These are phyloP conservation scores for Xylariaceae sp. DNA, from an alignment of 2,329 filamentous ascomycete species.

Conservation along the genomic window DNA sequence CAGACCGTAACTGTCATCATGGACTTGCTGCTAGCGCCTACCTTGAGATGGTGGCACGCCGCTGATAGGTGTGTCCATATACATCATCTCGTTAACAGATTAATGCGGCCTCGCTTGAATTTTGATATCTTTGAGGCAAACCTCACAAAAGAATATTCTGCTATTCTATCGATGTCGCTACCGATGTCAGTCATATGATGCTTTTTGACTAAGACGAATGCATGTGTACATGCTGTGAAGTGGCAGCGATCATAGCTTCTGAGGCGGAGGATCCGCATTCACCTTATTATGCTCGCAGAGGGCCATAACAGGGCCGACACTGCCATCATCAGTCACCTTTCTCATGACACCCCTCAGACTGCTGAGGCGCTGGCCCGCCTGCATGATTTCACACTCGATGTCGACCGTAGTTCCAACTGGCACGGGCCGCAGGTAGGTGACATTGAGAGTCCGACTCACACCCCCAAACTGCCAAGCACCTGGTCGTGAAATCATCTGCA, in stretches of 20 bases:
- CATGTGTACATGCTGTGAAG: no score
- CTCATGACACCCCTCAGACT: constrained; percentile 47
- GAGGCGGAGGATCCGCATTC: constrained; percentile 43
- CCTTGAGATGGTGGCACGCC: no score
- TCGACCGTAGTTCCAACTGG: constrained; percentile 45
- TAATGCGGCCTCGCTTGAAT: no score
- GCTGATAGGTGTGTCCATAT: no score
- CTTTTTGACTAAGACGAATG: no score
- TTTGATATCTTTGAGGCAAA: no score
- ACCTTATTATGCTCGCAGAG: constrained; percentile 55
- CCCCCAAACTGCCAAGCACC: constrained; percentile 63
- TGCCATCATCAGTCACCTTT: constrained; percentile 33
- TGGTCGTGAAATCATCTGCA: constrained; percentile 54
- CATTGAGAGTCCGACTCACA: constrained; percentile 63
- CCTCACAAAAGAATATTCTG: no score
- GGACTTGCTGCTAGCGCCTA: no score
- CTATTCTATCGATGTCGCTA: no score
- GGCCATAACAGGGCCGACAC: constrained; percentile 42
- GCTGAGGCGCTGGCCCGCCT: constrained; percentile 44
- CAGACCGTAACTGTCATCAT: no score
- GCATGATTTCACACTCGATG: constrained; percentile 46
- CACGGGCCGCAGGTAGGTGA: constrained; percentile 65
- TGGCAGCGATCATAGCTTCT: constrained; percentile 14
- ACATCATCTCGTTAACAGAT: no score
- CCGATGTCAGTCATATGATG: no score